phyloP scores from a whole-genome alignment of 306 rosid genomes.

The Alnus rubra region DNA sequence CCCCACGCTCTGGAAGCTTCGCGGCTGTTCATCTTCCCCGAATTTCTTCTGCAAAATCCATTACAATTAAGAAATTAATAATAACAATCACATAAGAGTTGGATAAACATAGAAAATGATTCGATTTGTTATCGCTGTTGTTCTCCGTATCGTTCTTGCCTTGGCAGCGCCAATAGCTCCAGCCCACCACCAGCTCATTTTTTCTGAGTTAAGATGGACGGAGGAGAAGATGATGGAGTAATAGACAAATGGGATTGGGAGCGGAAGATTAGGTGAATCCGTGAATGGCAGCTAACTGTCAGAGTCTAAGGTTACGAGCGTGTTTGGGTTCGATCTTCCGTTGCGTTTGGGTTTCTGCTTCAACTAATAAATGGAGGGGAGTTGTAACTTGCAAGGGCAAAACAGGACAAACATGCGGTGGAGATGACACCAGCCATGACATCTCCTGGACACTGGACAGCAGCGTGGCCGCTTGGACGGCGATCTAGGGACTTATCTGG shows the following conservation, averaged over 20 bases:
- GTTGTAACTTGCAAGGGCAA: too few relatives aligned
- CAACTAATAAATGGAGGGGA: neutral
- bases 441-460: too few relatives aligned
- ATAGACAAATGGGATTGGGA: neutral
- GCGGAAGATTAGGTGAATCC: neutral
- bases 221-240: neutral
- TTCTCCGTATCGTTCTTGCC: constrained; percentile 3
- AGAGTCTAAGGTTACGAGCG: neutral
- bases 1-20: constrained; percentile 47
- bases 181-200: constrained; percentile 71
- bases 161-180: constrained; percentile 61
- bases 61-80: neutral
- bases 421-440: too few relatives aligned
- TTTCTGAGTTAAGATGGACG: neutral
- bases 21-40: constrained; percentile 53
- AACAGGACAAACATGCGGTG: too few relatives aligned
- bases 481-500: too few relatives aligned
- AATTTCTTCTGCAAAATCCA: constrained; percentile 48
- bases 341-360: neutral
- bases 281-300: neutral
- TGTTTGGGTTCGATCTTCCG: neutral
- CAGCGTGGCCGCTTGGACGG: too few relatives aligned
- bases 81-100: neutral
- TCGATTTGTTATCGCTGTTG: neutral
- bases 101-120: neutral